Evolutionary conservation across 2,329 filamentous ascomycete genomes (phyloP).

Genomic region (Colletotrichum horii): DNA sequence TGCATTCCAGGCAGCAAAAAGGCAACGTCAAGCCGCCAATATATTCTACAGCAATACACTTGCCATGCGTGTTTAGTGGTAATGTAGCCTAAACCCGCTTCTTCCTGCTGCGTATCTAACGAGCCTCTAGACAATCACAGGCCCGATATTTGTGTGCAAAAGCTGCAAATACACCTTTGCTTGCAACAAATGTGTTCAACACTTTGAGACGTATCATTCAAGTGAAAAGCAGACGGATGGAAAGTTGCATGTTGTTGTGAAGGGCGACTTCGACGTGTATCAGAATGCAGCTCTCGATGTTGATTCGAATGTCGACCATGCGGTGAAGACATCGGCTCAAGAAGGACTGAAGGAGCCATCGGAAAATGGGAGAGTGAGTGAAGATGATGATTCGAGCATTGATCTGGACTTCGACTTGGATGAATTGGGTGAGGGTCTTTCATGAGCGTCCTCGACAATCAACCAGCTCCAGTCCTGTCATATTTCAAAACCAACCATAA

Average conservation of each 20-base stretch:
- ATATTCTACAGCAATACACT: background rate
- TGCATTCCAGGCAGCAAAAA: background rate
- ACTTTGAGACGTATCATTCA: background rate
- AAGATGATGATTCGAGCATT: background rate
- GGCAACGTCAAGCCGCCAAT: background rate
- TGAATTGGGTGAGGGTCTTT: background rate
- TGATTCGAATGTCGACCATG: background rate
- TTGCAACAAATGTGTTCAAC: background rate
- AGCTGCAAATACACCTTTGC: background rate
- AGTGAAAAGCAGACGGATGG: background rate
- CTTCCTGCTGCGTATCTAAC: background rate
- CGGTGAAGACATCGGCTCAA: background rate
- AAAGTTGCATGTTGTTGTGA: background rate
- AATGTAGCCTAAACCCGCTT: background rate
- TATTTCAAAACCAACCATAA: background rate
- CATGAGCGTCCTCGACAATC: background rate
- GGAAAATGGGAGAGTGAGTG: background rate
- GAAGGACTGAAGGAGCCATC: background rate
- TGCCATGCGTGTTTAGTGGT: background rate
- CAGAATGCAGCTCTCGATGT: background rate
- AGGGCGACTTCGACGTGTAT: background rate
- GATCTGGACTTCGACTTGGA: background rate
- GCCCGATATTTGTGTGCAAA: background rate
- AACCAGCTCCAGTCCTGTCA: background rate
- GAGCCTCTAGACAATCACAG: background rate